Conservation (phyloP, 768 basidiomycete species). For the Mycena kentingensis region DNA sequence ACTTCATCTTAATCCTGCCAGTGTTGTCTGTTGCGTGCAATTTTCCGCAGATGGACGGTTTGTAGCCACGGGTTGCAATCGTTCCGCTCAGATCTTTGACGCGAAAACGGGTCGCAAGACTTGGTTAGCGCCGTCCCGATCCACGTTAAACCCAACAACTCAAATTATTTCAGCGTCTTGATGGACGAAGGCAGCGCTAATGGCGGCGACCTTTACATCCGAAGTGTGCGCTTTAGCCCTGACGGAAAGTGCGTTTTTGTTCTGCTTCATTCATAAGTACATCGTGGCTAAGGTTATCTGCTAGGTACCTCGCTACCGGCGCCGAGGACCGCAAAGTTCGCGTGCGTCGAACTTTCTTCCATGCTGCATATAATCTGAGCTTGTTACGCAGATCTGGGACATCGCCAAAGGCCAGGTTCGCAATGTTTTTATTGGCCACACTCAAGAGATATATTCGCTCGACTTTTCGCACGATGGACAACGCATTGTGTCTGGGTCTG, state of each 20-base stretch:
- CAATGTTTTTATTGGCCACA: conserved; percentile 78
- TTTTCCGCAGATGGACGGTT: conserved; percentile 93
- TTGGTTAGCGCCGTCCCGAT: conserved; percentile 55
- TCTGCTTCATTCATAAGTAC: too few species aligned
- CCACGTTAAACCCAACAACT: conserved; percentile 9
- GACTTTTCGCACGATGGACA: conserved; percentile 80
- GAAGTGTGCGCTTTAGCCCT: conserved; percentile 92
- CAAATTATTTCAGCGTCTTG: conserved; percentile 54
- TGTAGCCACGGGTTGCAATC: conserved; percentile 91
- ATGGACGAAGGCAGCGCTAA: conserved; percentile 74
- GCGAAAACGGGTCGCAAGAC: conserved; percentile 84
- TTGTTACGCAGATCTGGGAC: conserved; percentile 78
- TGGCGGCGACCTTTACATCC: conserved; percentile 84
- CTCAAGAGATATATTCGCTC: conserved; percentile 91
- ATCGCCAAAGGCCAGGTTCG: conserved; percentile 74
- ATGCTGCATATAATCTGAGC: too few species aligned
- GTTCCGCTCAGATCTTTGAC: conserved; percentile 94
- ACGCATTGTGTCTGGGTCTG: conserved; percentile 79
- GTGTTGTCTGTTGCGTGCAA: conserved; percentile 83
- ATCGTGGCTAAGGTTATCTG: too few species aligned
- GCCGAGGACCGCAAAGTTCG: conserved; percentile 93
- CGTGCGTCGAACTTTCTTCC: too few species aligned
- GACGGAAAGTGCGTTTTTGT: too few species aligned
- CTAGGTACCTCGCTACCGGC: conserved; percentile 90
- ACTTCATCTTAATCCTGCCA: conserved; percentile 20